Evolutionary conservation across 441 rosid genomes (phyloP).

Genomic region (Brassica hybrid): DNA sequence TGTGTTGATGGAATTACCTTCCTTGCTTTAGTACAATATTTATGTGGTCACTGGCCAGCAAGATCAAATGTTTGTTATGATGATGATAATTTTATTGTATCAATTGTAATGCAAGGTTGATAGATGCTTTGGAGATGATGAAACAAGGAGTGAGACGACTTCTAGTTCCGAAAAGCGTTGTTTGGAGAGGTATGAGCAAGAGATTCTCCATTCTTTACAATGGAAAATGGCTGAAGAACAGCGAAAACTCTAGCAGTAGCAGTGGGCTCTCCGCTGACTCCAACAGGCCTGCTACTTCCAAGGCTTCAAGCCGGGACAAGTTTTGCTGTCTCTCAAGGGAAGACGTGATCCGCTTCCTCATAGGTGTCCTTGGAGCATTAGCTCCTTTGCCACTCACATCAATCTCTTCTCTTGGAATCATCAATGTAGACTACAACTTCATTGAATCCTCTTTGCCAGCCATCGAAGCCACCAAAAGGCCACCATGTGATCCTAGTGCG

Average conservation of each 20-base stretch:
- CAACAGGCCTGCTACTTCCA: slow-evolving; percentile 66
- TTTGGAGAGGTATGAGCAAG: slow-evolving; percentile 96
- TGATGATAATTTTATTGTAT: slow-evolving; percentile 26
- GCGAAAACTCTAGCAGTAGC: slow-evolving; percentile 56
- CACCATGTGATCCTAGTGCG: slow-evolving; percentile 74
- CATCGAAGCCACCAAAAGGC: slow-evolving; percentile 54
- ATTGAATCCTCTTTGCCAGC: slow-evolving; percentile 79
- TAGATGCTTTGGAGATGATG: slow-evolving; percentile 98
- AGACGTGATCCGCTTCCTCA: slow-evolving; percentile 88
- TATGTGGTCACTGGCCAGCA: background rate
- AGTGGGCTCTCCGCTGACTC: slow-evolving; percentile 47
- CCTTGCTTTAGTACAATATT: background rate
- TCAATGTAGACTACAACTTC: slow-evolving; percentile 61
- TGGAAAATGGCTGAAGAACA: slow-evolving; percentile 93
- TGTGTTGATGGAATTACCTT: slow-evolving; percentile 18
- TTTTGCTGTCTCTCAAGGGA: slow-evolving; percentile 96
- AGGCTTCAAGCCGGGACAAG: slow-evolving; percentile 57
- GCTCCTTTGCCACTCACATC: slow-evolving; percentile 93
- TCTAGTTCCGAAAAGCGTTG: slow-evolving; percentile 71
- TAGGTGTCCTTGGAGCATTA: slow-evolving; percentile 95
- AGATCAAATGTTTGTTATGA: background rate
- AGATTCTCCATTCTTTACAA: slow-evolving; percentile 85
- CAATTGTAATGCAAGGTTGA: slow-evolving; percentile 59
- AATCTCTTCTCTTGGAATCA: slow-evolving; percentile 70
- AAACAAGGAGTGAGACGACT: slow-evolving; percentile 93